Evolutionary conservation across 257 asterid genomes (phyloP), one percentile per base, ranked within the genome.

Genomic region (Leptodermis oblonga): DNA sequence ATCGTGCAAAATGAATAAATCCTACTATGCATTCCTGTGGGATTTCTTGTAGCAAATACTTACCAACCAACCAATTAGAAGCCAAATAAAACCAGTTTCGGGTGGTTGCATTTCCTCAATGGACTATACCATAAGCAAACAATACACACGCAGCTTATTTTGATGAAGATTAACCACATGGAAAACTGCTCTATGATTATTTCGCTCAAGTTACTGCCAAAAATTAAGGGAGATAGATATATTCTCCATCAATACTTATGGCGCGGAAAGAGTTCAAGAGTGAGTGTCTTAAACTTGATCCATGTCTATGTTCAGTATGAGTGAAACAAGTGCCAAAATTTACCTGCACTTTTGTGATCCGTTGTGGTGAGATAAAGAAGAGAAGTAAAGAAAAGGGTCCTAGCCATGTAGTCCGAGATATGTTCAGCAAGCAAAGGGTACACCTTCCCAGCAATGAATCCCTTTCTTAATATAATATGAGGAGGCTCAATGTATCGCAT

Each of bases 401-500:
- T 85, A 45, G 98, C 91, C 98, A 94, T 85, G 78, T 82, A 94
- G 56, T 83, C 90, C 4, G 99, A 84, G 0, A 94, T 73, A 77
- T 94, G 92, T 52, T 91, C 92, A 1, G 98, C 93, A 26, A 94
- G 90, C 56, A 89, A 83, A 7, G 99, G 98, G 74, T 94, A 91
- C 88, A 82, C 92, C 36, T 74, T 78, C 79, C 98, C 99, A 63
- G 91, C 88, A 75, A 91, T 82, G 72, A 94, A 75, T 34, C 99
- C 99, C 80, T 94, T 94, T 67, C 98, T 84, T 68, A 94, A 63
- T 68, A 94, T 87, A 61, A 91, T 86, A 83, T 94, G 99, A 73
- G 99, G 99, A 31, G 98, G 99, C 80, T 91, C 93, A 69, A 94
- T 78, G 81, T 87, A 94, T 1, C 85, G 89, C 99, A 94, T 91